Evolutionary conservation across 257 asterid species (phyloP), one percentile per base, ranked within the genome.

Genomic region (Scutellaria galericulata): DNA sequence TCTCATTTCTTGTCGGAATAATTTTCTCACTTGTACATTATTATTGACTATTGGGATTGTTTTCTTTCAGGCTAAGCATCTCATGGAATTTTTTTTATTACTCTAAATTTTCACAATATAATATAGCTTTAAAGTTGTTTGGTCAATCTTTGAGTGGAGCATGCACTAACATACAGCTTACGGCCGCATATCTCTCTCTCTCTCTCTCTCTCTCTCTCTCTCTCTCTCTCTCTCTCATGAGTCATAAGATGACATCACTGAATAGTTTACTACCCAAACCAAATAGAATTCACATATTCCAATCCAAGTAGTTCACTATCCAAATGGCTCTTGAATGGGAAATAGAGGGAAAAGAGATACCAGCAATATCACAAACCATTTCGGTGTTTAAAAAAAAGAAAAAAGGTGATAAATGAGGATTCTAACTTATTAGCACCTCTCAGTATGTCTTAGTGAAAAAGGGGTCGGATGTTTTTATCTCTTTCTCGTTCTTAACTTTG

Each of bases 11-110:
- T 59, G 70, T 13, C 20, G 3, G 13, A 48, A 48, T 57, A 47
- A 59, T 51, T 48, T 4, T 35, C 14, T 50, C 70, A 45, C 6
- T 60, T 66, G 40, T 75, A 37, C n/a, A 59, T 64, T 62, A 55
- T 63, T 71, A 55, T 63, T 71, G 24, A 44, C 18, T 8, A 12
- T n/a, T 5, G n/a, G 55, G 20, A 12, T 54, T 66, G 3, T 47
- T 12, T 46, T 60, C 45, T 22, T 24, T 12, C 5, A 27, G 50
- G 59, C 50, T 12, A 2, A 55, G 7, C 7, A 44, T 24, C 39
- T 44, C 5, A 8, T 7, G 18, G 18, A 3, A 5, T 35, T 22
- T 56, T 7, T 41, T 31, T 24, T n/a, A 8, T 15, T 41, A 10
- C 44, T 14, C 22, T 0, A 35, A 4, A 45, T 6, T 70, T n/a